Percentiles rank a stretch among this genome's conserved stretches.
Conservation (phyloP, 139 green algal species). For the Asterochloris erici region DNA sequence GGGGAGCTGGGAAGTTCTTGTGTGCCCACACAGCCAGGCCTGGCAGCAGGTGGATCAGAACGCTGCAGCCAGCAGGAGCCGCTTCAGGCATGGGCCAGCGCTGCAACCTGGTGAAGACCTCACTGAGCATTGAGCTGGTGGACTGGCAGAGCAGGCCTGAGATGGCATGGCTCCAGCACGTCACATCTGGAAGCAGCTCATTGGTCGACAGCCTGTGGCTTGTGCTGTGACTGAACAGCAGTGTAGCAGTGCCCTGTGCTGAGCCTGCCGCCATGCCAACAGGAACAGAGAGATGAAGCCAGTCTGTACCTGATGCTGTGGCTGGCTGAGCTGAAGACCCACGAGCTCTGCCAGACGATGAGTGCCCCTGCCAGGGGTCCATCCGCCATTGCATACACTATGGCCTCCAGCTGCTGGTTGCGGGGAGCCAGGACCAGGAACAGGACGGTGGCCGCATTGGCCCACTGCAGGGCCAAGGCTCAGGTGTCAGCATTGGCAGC, state of each 20-base stretch:
- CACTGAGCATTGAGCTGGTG: too few species aligned
- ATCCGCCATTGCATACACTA: conserved; percentile 53
- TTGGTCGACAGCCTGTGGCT: too few species aligned
- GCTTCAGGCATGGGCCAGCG: too few species aligned
- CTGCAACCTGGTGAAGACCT: too few species aligned
- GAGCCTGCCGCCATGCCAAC: too few species aligned
- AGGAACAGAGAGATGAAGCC: too few species aligned
- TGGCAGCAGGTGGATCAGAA: conserved; percentile 64
- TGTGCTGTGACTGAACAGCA: too few species aligned
- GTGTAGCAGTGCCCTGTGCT: too few species aligned
- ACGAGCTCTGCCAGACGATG: conserved; percentile 57
- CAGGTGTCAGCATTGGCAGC: not conserved
- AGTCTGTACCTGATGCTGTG: conserved; percentile 44
- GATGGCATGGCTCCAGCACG: too few species aligned
- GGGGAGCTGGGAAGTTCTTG: conserved; percentile 25
- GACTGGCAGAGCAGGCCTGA: too few species aligned
- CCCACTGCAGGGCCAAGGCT: conserved; percentile 22
- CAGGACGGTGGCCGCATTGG: conserved; percentile 26
- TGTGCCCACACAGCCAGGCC: conserved; percentile 58
- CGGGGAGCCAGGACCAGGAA: conserved; percentile 27
- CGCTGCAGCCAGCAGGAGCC: conserved; percentile 25
- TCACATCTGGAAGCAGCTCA: too few species aligned
- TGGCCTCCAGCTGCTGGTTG: conserved; percentile 21
- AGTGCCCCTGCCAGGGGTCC: conserved; percentile 46
- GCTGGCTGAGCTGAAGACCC: conserved; percentile 43